Evolutionary conservation across 805 yeast species (phyloP).

Genomic region (Tetrapisispora phaffii): DNA sequence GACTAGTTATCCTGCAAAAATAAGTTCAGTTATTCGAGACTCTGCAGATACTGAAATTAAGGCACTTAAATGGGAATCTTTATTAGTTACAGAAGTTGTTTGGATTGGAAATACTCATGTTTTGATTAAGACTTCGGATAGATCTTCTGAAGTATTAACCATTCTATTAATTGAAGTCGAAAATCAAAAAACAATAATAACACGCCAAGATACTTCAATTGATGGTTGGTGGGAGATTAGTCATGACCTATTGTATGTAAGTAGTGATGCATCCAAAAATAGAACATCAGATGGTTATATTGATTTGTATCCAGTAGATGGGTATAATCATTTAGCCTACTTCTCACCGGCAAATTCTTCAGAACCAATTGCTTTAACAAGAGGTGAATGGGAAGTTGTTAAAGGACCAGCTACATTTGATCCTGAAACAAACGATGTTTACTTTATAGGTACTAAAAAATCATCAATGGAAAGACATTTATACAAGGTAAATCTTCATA

Average conservation of each 20-base stretch:
- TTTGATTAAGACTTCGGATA: conserved; percentile 49
- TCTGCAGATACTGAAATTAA: conserved; percentile 20
- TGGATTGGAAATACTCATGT: conserved; percentile 55
- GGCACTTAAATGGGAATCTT: conserved; percentile 26
- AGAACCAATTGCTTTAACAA: conserved; percentile 49
- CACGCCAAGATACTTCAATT: conserved; percentile 40
- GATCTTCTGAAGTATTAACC: conserved; percentile 58
- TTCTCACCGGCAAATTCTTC: conserved; percentile 59
- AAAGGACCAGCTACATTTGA: conserved; percentile 60
- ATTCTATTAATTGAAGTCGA: conserved; percentile 44
- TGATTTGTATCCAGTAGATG: conserved; percentile 60
- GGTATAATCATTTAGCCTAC: conserved; percentile 70
- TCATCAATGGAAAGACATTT: conserved; percentile 80
- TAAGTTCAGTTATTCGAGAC: conserved; percentile 12
- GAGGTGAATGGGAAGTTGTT: conserved; percentile 88
- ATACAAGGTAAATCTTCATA: conserved; percentile 51
- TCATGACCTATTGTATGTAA: conserved; percentile 51
- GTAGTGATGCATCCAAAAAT: conserved; percentile 35
- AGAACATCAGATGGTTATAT: conserved; percentile 61
- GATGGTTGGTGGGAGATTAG: conserved; percentile 74
- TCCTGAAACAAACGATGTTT: conserved; percentile 38
- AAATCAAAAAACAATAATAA: conserved; percentile 29
- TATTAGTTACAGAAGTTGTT: conserved; percentile 54
- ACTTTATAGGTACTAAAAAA: conserved; percentile 61
- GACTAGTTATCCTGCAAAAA: conserved; percentile 33